Evolutionary conservation across 352 stramenopile species (phyloP).

Genomic region (Globisporangium cylindrosporum): DNA sequence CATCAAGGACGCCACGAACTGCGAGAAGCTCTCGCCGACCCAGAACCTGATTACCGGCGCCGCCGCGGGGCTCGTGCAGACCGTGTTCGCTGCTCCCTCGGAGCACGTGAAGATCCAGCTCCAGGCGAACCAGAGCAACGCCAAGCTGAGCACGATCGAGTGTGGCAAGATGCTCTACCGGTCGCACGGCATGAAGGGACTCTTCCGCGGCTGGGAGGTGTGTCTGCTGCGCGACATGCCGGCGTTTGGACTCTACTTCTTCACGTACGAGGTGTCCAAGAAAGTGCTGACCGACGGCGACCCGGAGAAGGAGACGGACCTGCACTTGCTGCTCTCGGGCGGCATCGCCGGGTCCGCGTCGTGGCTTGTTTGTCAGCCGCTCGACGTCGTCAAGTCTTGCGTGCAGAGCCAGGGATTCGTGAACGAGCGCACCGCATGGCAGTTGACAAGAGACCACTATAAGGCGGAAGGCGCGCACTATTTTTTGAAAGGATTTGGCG

Average conservation of each 20-base stretch:
- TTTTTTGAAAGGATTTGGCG: slow-evolving; percentile 80
- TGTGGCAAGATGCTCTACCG: slow-evolving; percentile 41
- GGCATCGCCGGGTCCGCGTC: slow-evolving; percentile 75
- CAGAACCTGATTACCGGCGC: slow-evolving; percentile 65
- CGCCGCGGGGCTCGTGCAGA: slow-evolving; percentile 61
- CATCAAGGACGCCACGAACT: slow-evolving; percentile 33
- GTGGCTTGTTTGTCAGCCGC: slow-evolving; percentile 76
- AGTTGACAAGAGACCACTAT: slow-evolving; percentile 48
- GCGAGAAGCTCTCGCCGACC: slow-evolving; percentile 27
- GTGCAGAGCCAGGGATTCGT: slow-evolving; percentile 74
- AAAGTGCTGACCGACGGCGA: slow-evolving; percentile 41
- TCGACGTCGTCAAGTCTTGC: slow-evolving; percentile 90
- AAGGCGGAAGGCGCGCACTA: slow-evolving; percentile 51
- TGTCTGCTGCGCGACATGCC: slow-evolving; percentile 74
- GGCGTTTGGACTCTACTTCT: slow-evolving; percentile 82
- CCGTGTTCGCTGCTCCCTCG: slow-evolving; percentile 63
- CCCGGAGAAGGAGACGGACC: slow-evolving; percentile 61
- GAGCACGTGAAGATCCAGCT: slow-evolving; percentile 86
- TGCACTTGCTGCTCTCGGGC: slow-evolving; percentile 69
- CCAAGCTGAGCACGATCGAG: slow-evolving; percentile 48
- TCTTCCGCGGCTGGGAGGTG: slow-evolving; percentile 72
- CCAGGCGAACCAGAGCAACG: slow-evolving; percentile 53
- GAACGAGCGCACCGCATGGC: slow-evolving; percentile 36
- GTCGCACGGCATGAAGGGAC: slow-evolving; percentile 33
- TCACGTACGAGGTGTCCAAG: slow-evolving; percentile 75